Conservation (phyloP, 176 grass and related monocot genomes). For the Hyparrhenia diplandra region DNA sequence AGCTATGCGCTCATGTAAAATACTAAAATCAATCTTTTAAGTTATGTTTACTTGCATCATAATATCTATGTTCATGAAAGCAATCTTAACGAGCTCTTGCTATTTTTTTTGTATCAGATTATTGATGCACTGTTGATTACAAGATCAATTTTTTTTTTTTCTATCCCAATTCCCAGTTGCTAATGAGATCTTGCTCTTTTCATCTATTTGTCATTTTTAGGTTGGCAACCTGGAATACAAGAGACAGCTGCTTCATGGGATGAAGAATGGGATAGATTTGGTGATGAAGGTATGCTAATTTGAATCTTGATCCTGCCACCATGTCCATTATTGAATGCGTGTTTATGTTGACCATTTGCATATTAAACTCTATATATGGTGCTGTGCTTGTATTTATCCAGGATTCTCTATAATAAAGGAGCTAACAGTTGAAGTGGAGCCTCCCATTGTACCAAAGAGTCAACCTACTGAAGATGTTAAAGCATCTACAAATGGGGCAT, state of each 20-base stretch:
- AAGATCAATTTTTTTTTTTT: background rate
- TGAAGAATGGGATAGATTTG: slow-evolving; percentile 95
- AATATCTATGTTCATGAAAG: background rate
- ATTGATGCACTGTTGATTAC: background rate
- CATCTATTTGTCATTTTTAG: slow-evolving; percentile 40
- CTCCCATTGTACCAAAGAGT: slow-evolving; percentile 46
- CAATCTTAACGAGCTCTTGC: background rate
- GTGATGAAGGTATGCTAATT: slow-evolving; percentile 58
- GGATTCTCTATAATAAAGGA: slow-evolving; percentile 93
- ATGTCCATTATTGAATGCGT: background rate
- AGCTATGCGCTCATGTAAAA: slow-evolving; percentile 1
- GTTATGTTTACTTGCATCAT: background rate
- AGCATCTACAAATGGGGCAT: slow-evolving; percentile 37
- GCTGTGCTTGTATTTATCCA: slow-evolving; percentile 33
- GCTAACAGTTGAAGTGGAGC: slow-evolving; percentile 88
- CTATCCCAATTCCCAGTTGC: slow-evolving; percentile 16
- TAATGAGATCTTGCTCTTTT: background rate
- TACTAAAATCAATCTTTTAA: slow-evolving; percentile 12
- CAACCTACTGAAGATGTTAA: slow-evolving; percentile 52
- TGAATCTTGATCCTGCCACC: slow-evolving; percentile 13
- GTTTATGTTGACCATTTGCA: background rate
- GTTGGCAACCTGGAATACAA: slow-evolving; percentile 97
- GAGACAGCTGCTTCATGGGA: slow-evolving; percentile 70
- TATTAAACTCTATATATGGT: slow-evolving; percentile 10
- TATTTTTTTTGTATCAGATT: slow-evolving; percentile 12